phyloP scores from a whole-genome alignment of 176 grass and related monocot genomes.

The Cenchrus americanus region DNA sequence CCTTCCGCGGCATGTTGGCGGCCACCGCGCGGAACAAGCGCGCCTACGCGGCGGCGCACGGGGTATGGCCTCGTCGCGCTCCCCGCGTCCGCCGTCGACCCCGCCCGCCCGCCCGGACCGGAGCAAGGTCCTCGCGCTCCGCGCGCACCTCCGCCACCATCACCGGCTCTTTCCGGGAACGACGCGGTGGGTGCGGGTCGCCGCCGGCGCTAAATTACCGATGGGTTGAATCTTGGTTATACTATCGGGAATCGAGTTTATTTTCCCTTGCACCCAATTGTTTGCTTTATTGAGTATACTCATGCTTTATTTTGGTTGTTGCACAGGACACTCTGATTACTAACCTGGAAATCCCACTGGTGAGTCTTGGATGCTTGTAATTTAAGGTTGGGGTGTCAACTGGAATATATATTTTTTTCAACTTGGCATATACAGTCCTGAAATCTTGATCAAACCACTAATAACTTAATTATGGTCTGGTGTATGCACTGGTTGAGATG shows the following conservation, averaged over 20 bases:
- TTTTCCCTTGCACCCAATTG: neutral
- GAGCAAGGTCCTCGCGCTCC: constrained; percentile 85
- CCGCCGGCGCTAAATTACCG: neutral
- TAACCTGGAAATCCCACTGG: constrained; percentile 65
- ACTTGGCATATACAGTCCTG: neutral
- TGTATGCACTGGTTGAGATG: neutral
- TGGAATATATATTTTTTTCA: neutral
- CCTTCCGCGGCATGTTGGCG: constrained; percentile 65
- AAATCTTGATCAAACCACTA: neutral
- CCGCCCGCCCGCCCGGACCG: constrained; percentile 71
- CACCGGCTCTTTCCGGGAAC: constrained; percentile 96
- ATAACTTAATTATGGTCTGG: neutral
- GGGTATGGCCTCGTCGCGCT: constrained; percentile 59
- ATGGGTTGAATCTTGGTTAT: neutral
- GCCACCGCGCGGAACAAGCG: constrained; percentile 63
- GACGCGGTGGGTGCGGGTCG: constrained; percentile 68
- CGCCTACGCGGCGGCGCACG: constrained; percentile 53
- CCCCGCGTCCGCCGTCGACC: constrained; percentile 51
- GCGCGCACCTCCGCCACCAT: constrained; percentile 49
- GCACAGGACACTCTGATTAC: constrained; percentile 88
- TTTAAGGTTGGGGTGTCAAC: neutral
- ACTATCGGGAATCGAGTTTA: neutral
- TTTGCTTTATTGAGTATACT: too few species aligned
- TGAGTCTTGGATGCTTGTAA: constrained; percentile 36
- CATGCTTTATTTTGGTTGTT: neutral